These are phyloP conservation scores for Rhizopus arrhizus DNA, from an alignment of 371 early-diverging fungal species.

Conservation along the genomic window DNA sequence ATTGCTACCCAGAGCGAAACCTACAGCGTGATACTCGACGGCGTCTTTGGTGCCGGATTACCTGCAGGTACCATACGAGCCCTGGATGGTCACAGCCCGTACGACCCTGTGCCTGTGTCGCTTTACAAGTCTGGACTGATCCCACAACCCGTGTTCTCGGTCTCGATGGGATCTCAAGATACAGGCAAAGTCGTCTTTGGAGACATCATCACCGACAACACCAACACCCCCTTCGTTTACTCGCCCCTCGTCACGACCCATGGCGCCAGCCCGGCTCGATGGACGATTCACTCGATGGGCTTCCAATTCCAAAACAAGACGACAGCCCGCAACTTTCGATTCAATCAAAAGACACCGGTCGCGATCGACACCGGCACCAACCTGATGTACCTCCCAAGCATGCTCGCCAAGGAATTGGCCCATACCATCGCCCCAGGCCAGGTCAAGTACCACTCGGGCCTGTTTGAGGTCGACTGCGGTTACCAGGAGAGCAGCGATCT, in stretches of 20 bases:
- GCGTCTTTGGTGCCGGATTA: constrained; percentile 38
- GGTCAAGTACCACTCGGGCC: constrained; percentile 4
- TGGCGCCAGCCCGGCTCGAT: constrained; percentile 12
- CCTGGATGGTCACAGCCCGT: constrained; percentile 4
- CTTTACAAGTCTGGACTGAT: constrained; percentile 37
- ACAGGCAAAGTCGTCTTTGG: constrained; percentile 61
- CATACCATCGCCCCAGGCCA: constrained; percentile 16
- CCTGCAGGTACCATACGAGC: constrained; percentile 32
- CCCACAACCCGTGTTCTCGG: constrained; percentile 43
- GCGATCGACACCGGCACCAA: constrained; percentile 50
- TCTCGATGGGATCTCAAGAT: constrained; percentile 24
- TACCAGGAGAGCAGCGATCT: constrained; percentile 10
- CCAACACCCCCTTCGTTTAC: constrained; percentile 30
- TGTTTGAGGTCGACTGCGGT: constrained; percentile 32
- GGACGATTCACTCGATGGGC: constrained; percentile 26
- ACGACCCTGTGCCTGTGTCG: constrained; percentile 35
- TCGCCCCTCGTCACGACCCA: constrained; percentile 30
- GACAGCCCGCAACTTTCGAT: constrained; percentile 21
- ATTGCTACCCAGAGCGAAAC: constrained; percentile 35
- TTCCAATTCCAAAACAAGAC: constrained; percentile 30
- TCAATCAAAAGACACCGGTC: constrained; percentile 22
- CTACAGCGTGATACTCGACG: constrained; percentile 38
- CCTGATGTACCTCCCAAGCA: constrained; percentile 43
- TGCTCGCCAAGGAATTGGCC: constrained; percentile 33
- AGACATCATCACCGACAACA: constrained; percentile 37